Evolutionary conservation across 2,329 filamentous ascomycete genomes (phyloP).

Genomic region (Botrytis hyacinthi): DNA sequence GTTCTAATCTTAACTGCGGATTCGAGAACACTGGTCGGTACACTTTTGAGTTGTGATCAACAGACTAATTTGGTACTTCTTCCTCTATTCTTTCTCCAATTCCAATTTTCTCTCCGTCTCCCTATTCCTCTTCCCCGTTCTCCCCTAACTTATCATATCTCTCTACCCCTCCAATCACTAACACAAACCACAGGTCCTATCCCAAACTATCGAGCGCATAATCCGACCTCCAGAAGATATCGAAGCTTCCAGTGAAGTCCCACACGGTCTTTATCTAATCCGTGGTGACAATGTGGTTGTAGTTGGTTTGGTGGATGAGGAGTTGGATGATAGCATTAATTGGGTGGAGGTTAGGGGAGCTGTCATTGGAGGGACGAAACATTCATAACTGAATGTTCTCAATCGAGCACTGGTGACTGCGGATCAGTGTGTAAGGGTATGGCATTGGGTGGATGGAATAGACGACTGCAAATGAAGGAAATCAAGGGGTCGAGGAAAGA

Average conservation of each 20-base stretch:
- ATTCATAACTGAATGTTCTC: constrained; percentile 47
- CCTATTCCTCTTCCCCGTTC: too few species aligned
- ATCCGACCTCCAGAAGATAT: constrained; percentile 82
- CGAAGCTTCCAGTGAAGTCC: constrained; percentile 75
- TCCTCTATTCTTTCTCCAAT: neutral
- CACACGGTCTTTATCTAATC: constrained; percentile 86
- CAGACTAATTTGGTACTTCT: constrained; percentile 74
- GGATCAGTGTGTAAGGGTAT: neutral
- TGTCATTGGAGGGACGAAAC: constrained; percentile 81
- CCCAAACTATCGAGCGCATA: constrained; percentile 81
- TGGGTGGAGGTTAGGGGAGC: constrained; percentile 88
- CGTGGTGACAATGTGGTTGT: constrained; percentile 92
- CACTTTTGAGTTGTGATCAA: constrained; percentile 81
- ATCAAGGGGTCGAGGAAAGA: neutral
- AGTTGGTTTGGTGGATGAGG: constrained; percentile 85
- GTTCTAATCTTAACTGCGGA: constrained; percentile 90
- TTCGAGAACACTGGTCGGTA: constrained; percentile 81
- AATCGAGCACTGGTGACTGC: neutral
- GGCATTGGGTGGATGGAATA: neutral
- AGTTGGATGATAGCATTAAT: constrained; percentile 84
- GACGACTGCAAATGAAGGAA: neutral
- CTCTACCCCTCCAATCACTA: neutral
- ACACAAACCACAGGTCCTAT: constrained; percentile 61
- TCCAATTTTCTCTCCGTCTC: too few species aligned
- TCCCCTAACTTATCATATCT: neutral